Evolutionary conservation across 2,329 filamentous ascomycete species (phyloP).

Genomic region (Ascosphaera apis): DNA sequence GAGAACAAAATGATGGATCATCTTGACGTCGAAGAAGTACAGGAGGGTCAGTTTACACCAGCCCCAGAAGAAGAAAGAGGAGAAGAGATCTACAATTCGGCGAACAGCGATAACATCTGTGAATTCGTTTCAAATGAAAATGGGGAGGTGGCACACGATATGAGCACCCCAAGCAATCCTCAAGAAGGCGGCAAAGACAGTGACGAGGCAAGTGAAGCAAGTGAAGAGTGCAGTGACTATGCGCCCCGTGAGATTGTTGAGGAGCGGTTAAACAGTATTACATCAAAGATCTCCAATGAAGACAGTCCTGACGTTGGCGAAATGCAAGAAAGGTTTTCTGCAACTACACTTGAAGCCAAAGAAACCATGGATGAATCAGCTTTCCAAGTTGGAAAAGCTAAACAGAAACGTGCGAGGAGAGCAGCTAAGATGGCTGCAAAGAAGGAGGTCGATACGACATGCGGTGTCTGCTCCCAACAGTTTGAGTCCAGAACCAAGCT

Average conservation of each 20-base stretch:
- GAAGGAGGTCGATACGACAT: slow-evolving; percentile 32
- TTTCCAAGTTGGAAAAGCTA: slow-evolving; percentile 26
- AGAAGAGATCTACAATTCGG: no score
- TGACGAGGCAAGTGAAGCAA: no score
- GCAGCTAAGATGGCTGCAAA: slow-evolving; percentile 15
- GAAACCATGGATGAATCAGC: slow-evolving; percentile 4
- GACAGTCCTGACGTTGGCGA: no score
- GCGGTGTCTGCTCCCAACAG: slow-evolving; percentile 50
- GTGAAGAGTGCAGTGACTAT: slow-evolving; percentile 24
- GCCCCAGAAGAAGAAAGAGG: no score
- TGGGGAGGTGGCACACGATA: no score
- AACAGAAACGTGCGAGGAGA: slow-evolving; percentile 29
- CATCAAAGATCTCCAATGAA: no score
- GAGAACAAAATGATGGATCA: slow-evolving; percentile 36
- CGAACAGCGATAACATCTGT: no score
- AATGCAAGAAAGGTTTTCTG: no score
- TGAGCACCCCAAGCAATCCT: no score
- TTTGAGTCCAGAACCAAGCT: slow-evolving; percentile 56
- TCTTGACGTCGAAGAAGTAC: slow-evolving; percentile 2
- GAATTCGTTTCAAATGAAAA: no score
- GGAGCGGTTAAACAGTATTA: slow-evolving; percentile 11
- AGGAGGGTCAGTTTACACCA: slow-evolving; percentile 4
- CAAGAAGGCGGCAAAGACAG: no score
- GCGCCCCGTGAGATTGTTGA: slow-evolving; percentile 19
- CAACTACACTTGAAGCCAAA: slow-evolving; percentile 4